Evolutionary conservation across 2,329 filamentous ascomycete genomes (phyloP).

Genomic region (Aureobasidium sp.): DNA sequence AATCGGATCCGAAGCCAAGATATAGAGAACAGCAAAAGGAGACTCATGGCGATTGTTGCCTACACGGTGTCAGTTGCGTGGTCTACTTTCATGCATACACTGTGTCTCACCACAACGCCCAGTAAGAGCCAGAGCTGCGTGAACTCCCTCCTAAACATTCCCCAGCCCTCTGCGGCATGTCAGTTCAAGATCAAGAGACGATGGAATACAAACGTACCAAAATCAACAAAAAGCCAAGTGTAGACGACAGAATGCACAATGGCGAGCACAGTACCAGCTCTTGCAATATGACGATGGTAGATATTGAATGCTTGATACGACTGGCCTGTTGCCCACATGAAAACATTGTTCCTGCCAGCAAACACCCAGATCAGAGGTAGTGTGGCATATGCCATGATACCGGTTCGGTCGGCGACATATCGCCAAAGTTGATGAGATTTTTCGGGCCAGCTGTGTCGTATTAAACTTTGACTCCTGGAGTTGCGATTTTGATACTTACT

Average conservation of each 20-base stretch:
- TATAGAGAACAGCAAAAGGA: conserved; percentile 42
- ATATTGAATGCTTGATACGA: conserved; percentile 59
- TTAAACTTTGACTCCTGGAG: neutral
- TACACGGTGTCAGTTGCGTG: neutral
- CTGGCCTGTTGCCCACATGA: conserved; percentile 63
- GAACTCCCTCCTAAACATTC: neutral
- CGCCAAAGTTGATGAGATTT: conserved; percentile 39
- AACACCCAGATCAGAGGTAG: conserved; percentile 61
- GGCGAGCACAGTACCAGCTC: conserved; percentile 55
- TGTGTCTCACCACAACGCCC: conserved; percentile 1
- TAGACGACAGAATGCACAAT: conserved; percentile 58
- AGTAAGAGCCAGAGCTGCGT: conserved; percentile 3
- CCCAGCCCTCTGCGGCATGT: neutral
- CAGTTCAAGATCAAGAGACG: conserved; percentile 18
- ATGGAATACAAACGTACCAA: conserved; percentile 25
- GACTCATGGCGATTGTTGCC: conserved; percentile 39
- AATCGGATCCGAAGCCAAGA: conserved; percentile 46
- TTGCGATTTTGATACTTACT: conserved; percentile 31
- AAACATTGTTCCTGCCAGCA: conserved; percentile 58
- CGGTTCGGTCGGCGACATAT: conserved; percentile 57
- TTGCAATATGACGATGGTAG: conserved; percentile 61
- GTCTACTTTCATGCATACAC: too few species aligned
- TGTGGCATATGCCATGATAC: conserved; percentile 57
- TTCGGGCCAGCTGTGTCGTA: conserved; percentile 23
- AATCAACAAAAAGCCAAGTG: conserved; percentile 25